These are phyloP conservation scores for Xerocomellus intermedius DNA, from an alignment of 768 basidiomycete species.

Conservation along the genomic window DNA sequence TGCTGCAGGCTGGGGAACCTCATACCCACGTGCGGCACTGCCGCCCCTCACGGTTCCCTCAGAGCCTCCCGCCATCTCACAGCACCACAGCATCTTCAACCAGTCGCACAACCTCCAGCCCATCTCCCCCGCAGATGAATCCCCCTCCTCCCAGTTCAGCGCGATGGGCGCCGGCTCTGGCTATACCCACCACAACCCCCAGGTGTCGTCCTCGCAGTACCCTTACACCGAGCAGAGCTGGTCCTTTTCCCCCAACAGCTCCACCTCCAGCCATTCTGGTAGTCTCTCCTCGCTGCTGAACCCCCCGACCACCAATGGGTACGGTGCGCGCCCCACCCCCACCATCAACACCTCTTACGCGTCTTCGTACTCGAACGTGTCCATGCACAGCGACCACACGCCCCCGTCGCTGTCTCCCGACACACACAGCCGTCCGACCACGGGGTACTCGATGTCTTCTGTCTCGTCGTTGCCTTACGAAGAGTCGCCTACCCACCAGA, in stretches of 20 bases:
- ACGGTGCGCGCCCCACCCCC: conserved; percentile 54
- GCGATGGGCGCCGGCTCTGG: conserved; percentile 37
- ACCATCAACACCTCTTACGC: conserved; percentile 71
- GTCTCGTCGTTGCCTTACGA: conserved; percentile 76
- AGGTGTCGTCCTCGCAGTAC: conserved; percentile 56
- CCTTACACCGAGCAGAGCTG: conserved; percentile 65
- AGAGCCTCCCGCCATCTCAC: conserved; percentile 61
- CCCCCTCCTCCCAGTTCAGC: conserved; percentile 49
- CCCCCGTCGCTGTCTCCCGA: conserved; percentile 77
- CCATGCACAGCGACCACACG: conserved; percentile 64
- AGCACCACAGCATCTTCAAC: conserved; percentile 56
- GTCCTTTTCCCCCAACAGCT: conserved; percentile 45
- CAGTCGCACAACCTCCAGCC: conserved; percentile 61
- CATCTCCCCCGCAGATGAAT: conserved; percentile 69
- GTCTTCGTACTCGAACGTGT: conserved; percentile 66
- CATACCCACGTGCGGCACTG: conserved; percentile 60
- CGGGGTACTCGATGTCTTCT: conserved; percentile 83
- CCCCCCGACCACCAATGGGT: conserved; percentile 48
- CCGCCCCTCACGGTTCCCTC: conserved; percentile 84
- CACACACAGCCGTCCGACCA: conserved; percentile 67
- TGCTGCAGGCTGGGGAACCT: conserved; percentile 57
- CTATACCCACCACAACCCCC: conserved; percentile 31
- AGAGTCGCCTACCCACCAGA: conserved; percentile 41
- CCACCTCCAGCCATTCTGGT: conserved; percentile 63
- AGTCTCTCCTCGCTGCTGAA: conserved; percentile 79